These are phyloP conservation scores for Aspergillus intermedius DNA, from an alignment of 2,329 filamentous ascomycete genomes.

Conservation along the genomic window DNA sequence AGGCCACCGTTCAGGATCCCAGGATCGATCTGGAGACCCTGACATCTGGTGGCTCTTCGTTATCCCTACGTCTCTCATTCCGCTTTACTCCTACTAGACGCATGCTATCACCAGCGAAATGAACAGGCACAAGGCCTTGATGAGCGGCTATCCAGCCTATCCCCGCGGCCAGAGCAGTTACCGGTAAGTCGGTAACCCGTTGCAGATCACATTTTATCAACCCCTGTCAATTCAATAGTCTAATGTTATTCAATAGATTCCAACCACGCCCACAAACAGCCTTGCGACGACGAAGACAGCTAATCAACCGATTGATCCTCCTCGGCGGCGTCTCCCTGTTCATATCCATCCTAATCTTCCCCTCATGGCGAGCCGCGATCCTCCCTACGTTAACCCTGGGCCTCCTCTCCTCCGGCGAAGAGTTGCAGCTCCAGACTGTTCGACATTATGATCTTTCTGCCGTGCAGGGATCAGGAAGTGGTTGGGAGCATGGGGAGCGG, in stretches of 20 bases:
- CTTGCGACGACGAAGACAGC: constrained; percentile 64
- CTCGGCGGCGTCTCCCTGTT: constrained; percentile 52
- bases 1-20: constrained; percentile 9
- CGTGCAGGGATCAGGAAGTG: constrained; percentile 81
- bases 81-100: constrained; percentile 9
- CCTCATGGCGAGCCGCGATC: constrained; percentile 62
- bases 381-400: constrained; percentile 61
- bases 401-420: constrained; percentile 59
- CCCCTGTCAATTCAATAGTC: not conserved
- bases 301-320: constrained; percentile 62
- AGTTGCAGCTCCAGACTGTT: constrained; percentile 83
- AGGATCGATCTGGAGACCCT: constrained; percentile 2
- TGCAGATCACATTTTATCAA: too few species aligned
- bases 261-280: constrained; percentile 74
- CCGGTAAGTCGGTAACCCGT: constrained; percentile 52
- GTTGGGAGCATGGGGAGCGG: constrained; percentile 93
- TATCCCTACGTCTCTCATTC: not conserved
- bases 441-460: constrained; percentile 94
- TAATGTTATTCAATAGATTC: constrained; percentile 54
- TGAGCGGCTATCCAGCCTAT: constrained; percentile 67
- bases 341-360: constrained; percentile 64
- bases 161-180: constrained; percentile 64
- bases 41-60: constrained; percentile 2
- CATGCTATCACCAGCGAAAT: constrained; percentile 51
- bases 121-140: constrained; percentile 78